Base-by-base conservation (phyloP, 352 stramenopile species). In the Pythium myriotylum region DNA sequence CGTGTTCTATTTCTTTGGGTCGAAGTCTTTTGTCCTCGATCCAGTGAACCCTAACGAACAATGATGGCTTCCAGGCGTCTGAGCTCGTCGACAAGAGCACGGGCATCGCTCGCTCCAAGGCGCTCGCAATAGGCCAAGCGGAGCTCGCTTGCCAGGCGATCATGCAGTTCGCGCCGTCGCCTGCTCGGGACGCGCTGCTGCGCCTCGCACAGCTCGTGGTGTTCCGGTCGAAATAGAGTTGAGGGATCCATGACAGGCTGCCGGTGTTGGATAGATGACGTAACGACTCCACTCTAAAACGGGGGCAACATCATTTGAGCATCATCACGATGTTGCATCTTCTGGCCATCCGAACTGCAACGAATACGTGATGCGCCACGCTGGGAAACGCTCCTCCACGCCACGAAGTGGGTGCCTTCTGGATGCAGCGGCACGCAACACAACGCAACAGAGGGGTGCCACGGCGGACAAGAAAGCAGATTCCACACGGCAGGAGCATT, bases 111-210 rank as follows among this genome's bases (percentile, higher is more conserved):
- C 84, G 92, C 53, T 98, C 96, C 29, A 97, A 97, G 67, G 83
- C 96, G 17, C 77, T 99, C 35, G 97, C 97, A n/a, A 89, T 97
- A 58, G 84, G 94, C 54, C 96, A 99, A 75, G 95, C 95, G 16
- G 96, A 99, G 76, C 73, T 98, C 57, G 96, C 97, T 29, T 97
- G 98, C 57, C 91, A 98, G 57, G 88, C 92, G 10, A 79, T 88
- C 17, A 86, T 98, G 65, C 84, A 95, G 72, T 79, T 98, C 40
- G 67, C 82, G 65, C 82, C 86, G 54, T 96, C 88, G 60, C 72
- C 77, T 2, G 86, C 85, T 51, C 81, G 89, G 17, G 88, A 97
- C 68, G 88, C 84, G 40, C 73, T 98, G 33, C 73, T 97, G 37
- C 83, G 84, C 40, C 77, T 98, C 48, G 90, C 90, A 17, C 83